Evolutionary conservation across 129 eudicot genomes (phyloP).

Genomic region (Smallanthus sonchifolius): DNA sequence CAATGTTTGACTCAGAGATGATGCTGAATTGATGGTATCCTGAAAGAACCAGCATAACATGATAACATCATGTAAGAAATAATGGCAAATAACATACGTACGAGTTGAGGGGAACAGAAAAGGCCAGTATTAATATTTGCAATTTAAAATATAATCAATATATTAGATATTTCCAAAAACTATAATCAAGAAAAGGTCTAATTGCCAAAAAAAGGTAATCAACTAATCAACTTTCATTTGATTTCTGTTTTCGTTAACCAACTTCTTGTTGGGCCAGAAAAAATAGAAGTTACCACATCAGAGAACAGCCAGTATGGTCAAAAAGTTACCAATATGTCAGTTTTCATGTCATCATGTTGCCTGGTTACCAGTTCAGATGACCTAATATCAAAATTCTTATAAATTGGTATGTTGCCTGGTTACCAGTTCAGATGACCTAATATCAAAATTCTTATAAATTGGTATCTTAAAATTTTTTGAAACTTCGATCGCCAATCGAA

Average conservation of each 20-base stretch:
- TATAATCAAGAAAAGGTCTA: not conserved
- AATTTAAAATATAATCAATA: not conserved
- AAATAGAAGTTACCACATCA: not conserved
- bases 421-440: not conserved
- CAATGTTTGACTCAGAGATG: constrained; percentile 66
- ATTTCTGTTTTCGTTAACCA: not conserved
- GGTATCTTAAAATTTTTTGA: not conserved
- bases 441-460: not conserved
- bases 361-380: not conserved
- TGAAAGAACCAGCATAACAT: constrained; percentile 14
- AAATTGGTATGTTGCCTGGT: not conserved
- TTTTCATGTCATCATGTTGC: not conserved
- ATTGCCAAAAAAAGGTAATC: not conserved
- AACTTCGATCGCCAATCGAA: not conserved
- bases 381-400: not conserved
- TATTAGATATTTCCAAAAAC: not conserved
- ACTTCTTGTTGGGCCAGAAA: not conserved
- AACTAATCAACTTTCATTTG: not conserved
- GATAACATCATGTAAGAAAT: not conserved
- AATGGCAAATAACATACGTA: not conserved
- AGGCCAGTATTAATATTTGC: not conserved
- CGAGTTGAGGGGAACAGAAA: not conserved
- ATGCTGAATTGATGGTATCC: constrained; percentile 85
- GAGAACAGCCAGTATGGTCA: not conserved
- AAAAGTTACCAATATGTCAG: not conserved